Evolutionary conservation across 164 flowering plant species (phyloP).

Genomic region (Magnolia changhungtana): DNA sequence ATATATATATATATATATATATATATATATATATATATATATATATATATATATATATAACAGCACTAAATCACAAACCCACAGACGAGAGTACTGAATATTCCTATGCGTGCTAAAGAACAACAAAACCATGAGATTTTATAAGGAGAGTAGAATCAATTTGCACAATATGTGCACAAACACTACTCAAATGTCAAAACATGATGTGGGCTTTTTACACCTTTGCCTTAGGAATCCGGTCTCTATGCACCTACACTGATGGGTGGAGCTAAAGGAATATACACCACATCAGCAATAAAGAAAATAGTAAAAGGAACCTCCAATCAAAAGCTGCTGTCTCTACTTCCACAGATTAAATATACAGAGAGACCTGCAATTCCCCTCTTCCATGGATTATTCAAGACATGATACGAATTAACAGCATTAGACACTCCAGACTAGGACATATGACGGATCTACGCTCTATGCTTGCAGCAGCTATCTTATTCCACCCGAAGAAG

Average conservation of each 20-base stretch:
- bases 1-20: no score
- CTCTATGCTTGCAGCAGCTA: slow-evolving; percentile 9
- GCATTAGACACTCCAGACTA: slow-evolving; percentile 3
- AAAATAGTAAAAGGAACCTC: not conserved
- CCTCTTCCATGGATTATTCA: slow-evolving; percentile 21
- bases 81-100: not conserved
- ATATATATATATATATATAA: not conserved
- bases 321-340: not conserved
- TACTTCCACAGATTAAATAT: slow-evolving; percentile 5
- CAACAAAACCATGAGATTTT: not conserved
- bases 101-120: not conserved
- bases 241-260: slow-evolving; percentile 7
- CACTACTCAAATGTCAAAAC: slow-evolving; percentile 2
- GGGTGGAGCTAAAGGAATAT: slow-evolving; percentile 11
- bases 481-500: slow-evolving; percentile 14
- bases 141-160: not conserved
- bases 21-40: no score
- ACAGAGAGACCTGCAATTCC: slow-evolving; percentile 14
- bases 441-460: not conserved
- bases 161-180: not conserved
- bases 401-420: slow-evolving; percentile 10
- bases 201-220: slow-evolving; percentile 1
- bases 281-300: slow-evolving; percentile 3
- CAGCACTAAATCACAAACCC: not conserved
- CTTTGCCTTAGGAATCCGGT: slow-evolving; percentile 2